Conservation (phyloP, 352 stramenopile genomes). For the Plasmopara halstedii region DNA sequence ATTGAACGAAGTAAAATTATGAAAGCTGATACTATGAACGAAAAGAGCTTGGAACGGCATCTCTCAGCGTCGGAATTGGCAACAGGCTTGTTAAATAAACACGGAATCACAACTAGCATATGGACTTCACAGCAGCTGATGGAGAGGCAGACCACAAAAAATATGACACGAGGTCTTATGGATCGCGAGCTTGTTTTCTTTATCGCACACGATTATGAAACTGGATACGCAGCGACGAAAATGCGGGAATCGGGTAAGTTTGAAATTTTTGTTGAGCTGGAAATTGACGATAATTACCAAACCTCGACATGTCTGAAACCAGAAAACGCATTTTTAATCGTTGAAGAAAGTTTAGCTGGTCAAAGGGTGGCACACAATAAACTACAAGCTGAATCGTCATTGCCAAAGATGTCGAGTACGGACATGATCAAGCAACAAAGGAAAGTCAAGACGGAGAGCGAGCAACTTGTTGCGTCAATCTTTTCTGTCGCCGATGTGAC, state of each 20-base stretch:
- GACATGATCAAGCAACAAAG: background rate
- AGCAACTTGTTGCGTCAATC: constrained; percentile 3
- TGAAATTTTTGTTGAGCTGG: background rate
- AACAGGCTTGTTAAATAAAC: constrained; percentile 24
- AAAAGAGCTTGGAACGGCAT: background rate
- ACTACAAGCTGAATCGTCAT: constrained; percentile 13
- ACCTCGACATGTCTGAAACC: background rate
- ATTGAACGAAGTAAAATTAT: background rate
- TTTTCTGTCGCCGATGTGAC: constrained; percentile 47
- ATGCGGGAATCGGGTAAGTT: background rate
- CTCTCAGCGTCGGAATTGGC: constrained; percentile 9
- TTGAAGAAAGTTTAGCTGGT: constrained; percentile 27
- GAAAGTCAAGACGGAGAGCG: background rate
- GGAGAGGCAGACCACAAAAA: too few relatives aligned
- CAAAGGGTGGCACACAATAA: constrained; percentile 1
- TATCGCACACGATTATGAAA: constrained; percentile 9
- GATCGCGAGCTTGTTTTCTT: constrained; percentile 22
- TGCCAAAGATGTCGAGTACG: constrained; percentile 4
- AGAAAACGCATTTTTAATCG: constrained; percentile 25
- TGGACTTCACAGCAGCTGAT: background rate
- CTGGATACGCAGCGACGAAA: constrained; percentile 2
- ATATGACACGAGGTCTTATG: too few relatives aligned
- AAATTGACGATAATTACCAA: background rate
- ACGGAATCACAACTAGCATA: constrained; percentile 24
- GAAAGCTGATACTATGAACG: background rate